phyloP scores from a whole-genome alignment of 2,329 filamentous ascomycete species.

The Exophiala calicioides region DNA sequence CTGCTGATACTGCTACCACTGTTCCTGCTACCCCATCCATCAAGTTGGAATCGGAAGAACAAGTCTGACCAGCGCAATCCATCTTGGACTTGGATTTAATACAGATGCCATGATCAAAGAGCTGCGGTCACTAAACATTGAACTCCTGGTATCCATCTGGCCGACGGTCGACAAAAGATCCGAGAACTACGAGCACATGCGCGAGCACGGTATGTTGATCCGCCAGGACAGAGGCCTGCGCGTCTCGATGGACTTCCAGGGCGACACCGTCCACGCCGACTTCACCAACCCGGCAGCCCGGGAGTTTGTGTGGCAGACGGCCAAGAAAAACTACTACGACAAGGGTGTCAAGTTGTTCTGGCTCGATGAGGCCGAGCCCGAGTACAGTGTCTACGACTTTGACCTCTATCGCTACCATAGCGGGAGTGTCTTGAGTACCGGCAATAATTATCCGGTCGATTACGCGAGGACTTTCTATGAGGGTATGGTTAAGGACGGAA shows the following conservation, averaged over 20 bases:
- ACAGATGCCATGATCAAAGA: constrained; percentile 64
- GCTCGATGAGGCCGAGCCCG: constrained; percentile 70
- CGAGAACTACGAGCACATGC: constrained; percentile 64
- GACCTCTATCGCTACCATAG: constrained; percentile 64
- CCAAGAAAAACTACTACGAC: constrained; percentile 61
- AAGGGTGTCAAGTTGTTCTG: constrained; percentile 67
- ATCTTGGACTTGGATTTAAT: constrained; percentile 2
- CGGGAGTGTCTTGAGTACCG: constrained; percentile 57
- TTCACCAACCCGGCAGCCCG: constrained; percentile 63
- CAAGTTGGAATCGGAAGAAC: constrained; percentile 12
- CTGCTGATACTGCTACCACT: too few relatives aligned
- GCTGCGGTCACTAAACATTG: constrained; percentile 58
- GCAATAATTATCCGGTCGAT: constrained; percentile 61
- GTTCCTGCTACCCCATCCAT: too few relatives aligned
- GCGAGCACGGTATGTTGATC: constrained; percentile 62
- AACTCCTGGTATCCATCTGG: constrained; percentile 71
- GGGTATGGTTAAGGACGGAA: constrained; percentile 55
- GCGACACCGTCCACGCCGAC: constrained; percentile 63
- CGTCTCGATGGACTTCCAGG: constrained; percentile 60
- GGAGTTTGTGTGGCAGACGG: constrained; percentile 61
- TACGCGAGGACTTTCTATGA: constrained; percentile 64
- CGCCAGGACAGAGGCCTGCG: constrained; percentile 62
- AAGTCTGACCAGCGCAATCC: constrained; percentile 14
- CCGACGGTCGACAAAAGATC: constrained; percentile 63
- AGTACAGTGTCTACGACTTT: constrained; percentile 66